A percentile compares a stretch with the other conserved stretches of the same genome.
Conservation (phyloP, 495 filamentous ascomycete genomes). For the Daldinia childiae region DNA sequence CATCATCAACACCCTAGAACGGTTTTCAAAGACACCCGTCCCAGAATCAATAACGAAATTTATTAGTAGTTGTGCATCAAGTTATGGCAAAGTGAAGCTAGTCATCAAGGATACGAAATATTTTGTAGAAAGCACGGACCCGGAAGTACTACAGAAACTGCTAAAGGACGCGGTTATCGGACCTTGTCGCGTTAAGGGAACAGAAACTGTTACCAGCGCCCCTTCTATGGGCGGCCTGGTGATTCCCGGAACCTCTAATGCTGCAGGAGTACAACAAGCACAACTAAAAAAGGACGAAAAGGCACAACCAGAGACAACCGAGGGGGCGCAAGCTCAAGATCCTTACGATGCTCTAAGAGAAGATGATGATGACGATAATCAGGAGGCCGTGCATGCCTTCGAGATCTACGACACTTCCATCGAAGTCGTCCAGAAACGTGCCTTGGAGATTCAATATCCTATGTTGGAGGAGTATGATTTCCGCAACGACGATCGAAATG, state of each 20-base stretch:
- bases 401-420: conserved; percentile 82
- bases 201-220: conserved; percentile 80
- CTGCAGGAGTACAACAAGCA: conserved; percentile 81
- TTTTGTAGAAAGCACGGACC: conserved; percentile 90
- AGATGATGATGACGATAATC: conserved; percentile 90
- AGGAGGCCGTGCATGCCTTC: conserved; percentile 92
- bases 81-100: conserved; percentile 94
- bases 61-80: conserved; percentile 84
- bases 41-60: conserved; percentile 80
- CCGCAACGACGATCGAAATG: conserved; percentile 88
- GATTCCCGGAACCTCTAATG: conserved; percentile 94
- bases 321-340: conserved; percentile 50
- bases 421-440: conserved; percentile 88
- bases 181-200: conserved; percentile 56
- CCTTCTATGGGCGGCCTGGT: conserved; percentile 90
- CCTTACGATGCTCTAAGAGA: conserved; percentile 70
- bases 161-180: conserved; percentile 67
- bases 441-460: conserved; percentile 84
- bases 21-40: conserved; percentile 85
- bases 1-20: conserved; percentile 87
- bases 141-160: conserved; percentile 82
- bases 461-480: conserved; percentile 98
- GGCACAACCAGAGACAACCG: conserved; percentile 46
- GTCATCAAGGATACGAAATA: conserved; percentile 94
- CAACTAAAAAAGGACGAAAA: conserved; percentile 52